Evolutionary conservation across 1,284 basidiomycete species (phyloP).

Genomic region (Ceratobasidium sp.): DNA sequence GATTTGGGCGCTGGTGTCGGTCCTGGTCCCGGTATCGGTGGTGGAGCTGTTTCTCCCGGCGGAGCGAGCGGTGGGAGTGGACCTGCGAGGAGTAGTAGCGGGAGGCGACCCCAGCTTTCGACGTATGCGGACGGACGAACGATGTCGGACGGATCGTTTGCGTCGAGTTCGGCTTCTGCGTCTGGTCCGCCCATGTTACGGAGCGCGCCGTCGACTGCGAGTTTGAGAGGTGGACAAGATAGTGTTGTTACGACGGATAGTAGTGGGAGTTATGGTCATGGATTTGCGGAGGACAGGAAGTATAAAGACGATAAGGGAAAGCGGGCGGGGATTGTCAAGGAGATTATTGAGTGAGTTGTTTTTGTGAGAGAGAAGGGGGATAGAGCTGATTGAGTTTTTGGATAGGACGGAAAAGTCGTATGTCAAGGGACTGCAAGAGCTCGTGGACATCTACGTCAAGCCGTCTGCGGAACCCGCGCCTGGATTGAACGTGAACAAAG

Average conservation of each 20-base stretch:
- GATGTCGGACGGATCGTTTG: conserved; percentile 47
- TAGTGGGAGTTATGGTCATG: conserved; percentile 49
- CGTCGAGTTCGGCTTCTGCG: conserved; percentile 43
- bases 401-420: conserved; percentile 93
- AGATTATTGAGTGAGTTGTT: conserved; percentile 83
- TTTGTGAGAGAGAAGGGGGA: not conserved
- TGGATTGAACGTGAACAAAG: conserved; percentile 66
- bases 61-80: not conserved
- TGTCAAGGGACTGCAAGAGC: conserved; percentile 90
- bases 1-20: conserved; percentile 70
- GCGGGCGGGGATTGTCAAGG: conserved; percentile 81
- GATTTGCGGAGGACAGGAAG: conserved; percentile 73
- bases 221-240: conserved; percentile 46
- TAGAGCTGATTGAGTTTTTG: conserved; percentile 48
- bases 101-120: conserved; percentile 32
- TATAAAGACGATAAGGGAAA: conserved; percentile 89
- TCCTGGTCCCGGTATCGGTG: too few relatives aligned
- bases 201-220: conserved; percentile 49
- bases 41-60: not conserved
- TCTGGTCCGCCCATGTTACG: conserved; percentile 43
- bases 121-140: conserved; percentile 42
- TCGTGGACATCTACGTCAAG: conserved; percentile 95
- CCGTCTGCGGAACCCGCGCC: conserved; percentile 82
- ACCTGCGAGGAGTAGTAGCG: not conserved
- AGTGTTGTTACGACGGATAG: conserved; percentile 49